Base-by-base conservation (phyloP, 192 early-diverging fungal genomes). In the Spizellomyces punctatus region DNA sequence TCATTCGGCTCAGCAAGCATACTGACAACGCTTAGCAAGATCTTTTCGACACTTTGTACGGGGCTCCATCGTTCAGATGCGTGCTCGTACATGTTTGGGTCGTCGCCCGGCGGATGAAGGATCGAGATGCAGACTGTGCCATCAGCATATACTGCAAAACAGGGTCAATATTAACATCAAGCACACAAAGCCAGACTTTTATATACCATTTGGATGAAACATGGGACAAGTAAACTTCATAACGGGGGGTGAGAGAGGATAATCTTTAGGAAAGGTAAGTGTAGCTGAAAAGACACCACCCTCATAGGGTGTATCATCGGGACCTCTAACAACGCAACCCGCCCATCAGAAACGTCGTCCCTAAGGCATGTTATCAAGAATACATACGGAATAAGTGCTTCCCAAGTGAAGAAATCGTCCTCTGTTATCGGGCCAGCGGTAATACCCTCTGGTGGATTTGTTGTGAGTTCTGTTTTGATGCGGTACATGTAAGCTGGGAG, bases 71-170 rank as follows among this genome's bases (percentile, higher is more conserved):
- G 85, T 78, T 99, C 97, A 6, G 91, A 92, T 63, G 93, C 93
- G 69, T 90, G 90, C 77, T 99, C 97, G 76, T 99, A 99, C 87
- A 93, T 92, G 82, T 96, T 93, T 0, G 97, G 97, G 68, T 99
- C 97, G 74, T 98, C 94, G 36, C 97, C 97, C 2, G 97, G 97
- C 41, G 97, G 88, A 79, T 99, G 97, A 42, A 99, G 82, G 56
- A 99, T 99, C 8, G 96, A 98, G 60, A 99, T 99, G 78, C 97
- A 99, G 10, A 99, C 97, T 5, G 90, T 89, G 62, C 97, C 97
- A 79, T 99, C 95, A 8, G 88, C 69, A 71, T 99, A 99, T 41
- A 99, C 94, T 63, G 78, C 36, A 22, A 0, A 45, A 41, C 4
- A 22, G 27, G 42, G 52, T 17, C n/a, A 43, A 36, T 41, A 22